A percentile compares a stretch with the other conserved stretches of the same genome.
Conservation (phyloP, 441 rosid species). For the Viola pubescens region DNA sequence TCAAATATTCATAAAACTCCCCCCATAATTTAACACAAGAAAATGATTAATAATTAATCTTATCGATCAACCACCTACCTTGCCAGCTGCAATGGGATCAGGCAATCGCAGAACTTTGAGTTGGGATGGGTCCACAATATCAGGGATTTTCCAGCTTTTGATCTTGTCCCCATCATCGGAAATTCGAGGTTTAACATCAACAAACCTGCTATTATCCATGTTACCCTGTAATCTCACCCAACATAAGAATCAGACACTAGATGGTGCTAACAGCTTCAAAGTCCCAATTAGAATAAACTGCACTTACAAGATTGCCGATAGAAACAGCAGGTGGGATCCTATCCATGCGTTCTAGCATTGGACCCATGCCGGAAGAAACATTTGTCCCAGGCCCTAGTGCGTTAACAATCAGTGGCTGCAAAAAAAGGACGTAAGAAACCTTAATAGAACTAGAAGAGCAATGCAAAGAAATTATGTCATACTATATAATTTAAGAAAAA, state of each 20-base stretch:
- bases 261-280: conserved; percentile 7
- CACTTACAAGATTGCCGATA: conserved; percentile 33
- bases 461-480: not conserved
- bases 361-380: conserved; percentile 32
- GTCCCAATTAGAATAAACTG: conserved; percentile 2
- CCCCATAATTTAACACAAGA: not conserved
- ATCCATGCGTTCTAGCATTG: conserved; percentile 38
- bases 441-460: not conserved
- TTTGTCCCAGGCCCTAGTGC: conserved; percentile 36
- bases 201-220: conserved; percentile 37
- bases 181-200: conserved; percentile 44
- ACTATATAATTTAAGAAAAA: not conserved
- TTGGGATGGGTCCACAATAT: conserved; percentile 36
- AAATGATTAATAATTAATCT: not conserved
- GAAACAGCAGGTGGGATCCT: conserved; percentile 37
- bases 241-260: conserved; percentile 14
- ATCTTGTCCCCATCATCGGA: conserved; percentile 34
- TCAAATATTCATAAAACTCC: not conserved
- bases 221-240: conserved; percentile 27
- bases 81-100: conserved; percentile 32
- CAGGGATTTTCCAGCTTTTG: conserved; percentile 39
- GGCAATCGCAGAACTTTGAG: conserved; percentile 37
- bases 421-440: conserved; percentile 12
- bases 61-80: conserved; percentile 22
- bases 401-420: conserved; percentile 40